Evolutionary conservation across 1,139 yeast genomes (phyloP), one percentile per base, ranked within the genome.

Genomic region (Yamadazyma spencermartinsiae): DNA sequence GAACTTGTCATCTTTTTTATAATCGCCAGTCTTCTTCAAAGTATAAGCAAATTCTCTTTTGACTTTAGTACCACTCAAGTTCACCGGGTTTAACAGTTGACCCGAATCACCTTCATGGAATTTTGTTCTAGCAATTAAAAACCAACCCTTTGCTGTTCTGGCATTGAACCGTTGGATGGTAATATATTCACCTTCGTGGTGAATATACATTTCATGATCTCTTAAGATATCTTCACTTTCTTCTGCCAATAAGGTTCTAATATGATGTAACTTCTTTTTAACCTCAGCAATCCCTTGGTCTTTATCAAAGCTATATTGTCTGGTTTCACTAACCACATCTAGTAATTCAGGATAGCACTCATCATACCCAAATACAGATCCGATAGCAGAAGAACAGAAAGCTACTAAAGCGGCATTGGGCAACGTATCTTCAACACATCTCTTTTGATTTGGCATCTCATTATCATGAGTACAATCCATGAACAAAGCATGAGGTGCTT

Each of bases 391-490:
- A 0, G 95, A 82, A 50, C 98, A 90, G 60, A 92, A 79, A 0
- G 98, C 82, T 4, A 92, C 98, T 39, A 92, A 69, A 0, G 97
- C 98, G 3, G 97, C 97, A 50, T 85, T 92, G 11, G 97, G 95
- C 35, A 92, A 70, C 0, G 98, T 89, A 55, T 92, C 98, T 58
- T 90, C 96, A 1, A 88, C 84, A 0, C 96, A 89, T 57, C 98
- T 78, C 63, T 86, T 88, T 52, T 90, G 95, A 31, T 74, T 75
- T 2, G 98, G 96, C 27, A 81, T 83, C 61, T 88, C 94, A 55
- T 92, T 92, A 61, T 92, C 98, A 60, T 92, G 98, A 3, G 98
- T 90, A 55, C 97, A 90, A 59, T 92, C 98, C 97, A 92, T 90
- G 54, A 92, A 86, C 52, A 92, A 70, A 0, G 98, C 96, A 62